phyloP scores from a whole-genome alignment of 495 filamentous ascomycete genomes.

The Terfezia boudieri region DNA sequence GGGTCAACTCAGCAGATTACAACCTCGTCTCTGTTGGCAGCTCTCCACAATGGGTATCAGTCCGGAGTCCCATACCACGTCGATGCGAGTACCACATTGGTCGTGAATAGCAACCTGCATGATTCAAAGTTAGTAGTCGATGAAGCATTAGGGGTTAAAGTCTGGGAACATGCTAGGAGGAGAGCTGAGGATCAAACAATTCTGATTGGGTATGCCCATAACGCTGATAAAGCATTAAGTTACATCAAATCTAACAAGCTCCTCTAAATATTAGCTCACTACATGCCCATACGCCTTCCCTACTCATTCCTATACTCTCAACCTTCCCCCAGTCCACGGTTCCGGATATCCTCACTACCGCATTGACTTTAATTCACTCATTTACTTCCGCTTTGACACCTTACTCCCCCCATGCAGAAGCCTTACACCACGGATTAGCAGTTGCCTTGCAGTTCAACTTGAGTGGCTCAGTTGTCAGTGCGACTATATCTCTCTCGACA shows the following conservation, averaged over 20 bases:
- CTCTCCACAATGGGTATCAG: conserved; percentile 74
- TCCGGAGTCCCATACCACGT: conserved; percentile 57
- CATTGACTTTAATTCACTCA: conserved; percentile 56
- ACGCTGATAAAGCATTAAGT: conserved; percentile 2
- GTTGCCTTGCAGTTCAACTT: conserved; percentile 64
- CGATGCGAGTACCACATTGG: conserved; percentile 77
- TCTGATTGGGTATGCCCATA: conserved; percentile 45
- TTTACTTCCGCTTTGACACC: conserved; percentile 76
- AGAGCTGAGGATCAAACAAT: conserved; percentile 93
- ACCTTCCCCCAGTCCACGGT: conserved; percentile 49
- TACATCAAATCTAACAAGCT: neutral
- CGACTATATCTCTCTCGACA: conserved; percentile 56
- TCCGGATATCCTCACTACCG: conserved; percentile 48
- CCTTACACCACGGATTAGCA: conserved; percentile 59
- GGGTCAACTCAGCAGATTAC: conserved; percentile 40
- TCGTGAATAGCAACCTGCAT: conserved; percentile 44
- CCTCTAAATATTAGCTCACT: conserved; percentile 39
- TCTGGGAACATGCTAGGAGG: conserved; percentile 91
- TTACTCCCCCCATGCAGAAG: conserved; percentile 54
- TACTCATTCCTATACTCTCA: conserved; percentile 59
- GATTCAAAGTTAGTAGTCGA: conserved; percentile 37
- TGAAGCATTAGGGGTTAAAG: conserved; percentile 49
- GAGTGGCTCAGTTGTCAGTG: conserved; percentile 50
- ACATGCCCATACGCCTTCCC: conserved; percentile 66
- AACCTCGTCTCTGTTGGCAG: conserved; percentile 76